Percentiles rank a stretch among this genome's conserved stretches.
Conservation (phyloP, 202 grass and related monocot genomes). For the Hordeum pubiflorum region DNA sequence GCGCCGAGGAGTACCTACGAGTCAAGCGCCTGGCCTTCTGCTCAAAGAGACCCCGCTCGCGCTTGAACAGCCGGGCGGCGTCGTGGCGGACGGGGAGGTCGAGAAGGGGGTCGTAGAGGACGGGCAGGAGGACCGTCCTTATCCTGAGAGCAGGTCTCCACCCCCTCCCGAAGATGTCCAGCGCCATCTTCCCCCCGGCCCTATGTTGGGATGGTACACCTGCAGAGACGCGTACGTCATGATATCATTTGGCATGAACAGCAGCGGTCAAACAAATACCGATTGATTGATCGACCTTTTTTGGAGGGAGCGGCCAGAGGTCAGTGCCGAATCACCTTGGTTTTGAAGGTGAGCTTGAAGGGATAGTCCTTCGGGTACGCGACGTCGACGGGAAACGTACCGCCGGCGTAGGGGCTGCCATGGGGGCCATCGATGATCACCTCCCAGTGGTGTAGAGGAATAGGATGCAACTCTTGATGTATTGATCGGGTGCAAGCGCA, state of each 20-base stretch:
- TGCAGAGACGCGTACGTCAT: neutral
- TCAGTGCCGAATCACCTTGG: too few species aligned
- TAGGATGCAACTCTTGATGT: too few species aligned
- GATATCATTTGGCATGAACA: too few species aligned
- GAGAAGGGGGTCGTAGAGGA: slow-evolving; percentile 7
- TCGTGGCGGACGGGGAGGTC: neutral
- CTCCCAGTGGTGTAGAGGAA: slow-evolving; percentile 4
- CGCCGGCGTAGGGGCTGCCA: slow-evolving; percentile 24
- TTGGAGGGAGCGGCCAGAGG: too few species aligned
- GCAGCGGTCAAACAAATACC: too few species aligned
- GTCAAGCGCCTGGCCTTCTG: slow-evolving; percentile 5
- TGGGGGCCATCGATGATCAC: slow-evolving; percentile 25
- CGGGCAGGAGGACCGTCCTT: neutral
- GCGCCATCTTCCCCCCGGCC: neutral
- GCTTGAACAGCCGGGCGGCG: neutral
- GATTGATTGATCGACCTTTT: too few species aligned
- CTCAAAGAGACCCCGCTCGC: neutral
- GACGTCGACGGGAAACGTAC: slow-evolving; percentile 19
- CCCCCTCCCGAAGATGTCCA: neutral
- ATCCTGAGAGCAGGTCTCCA: neutral
- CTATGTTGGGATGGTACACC: slow-evolving; percentile 8
- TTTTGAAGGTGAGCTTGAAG: slow-evolving; percentile 28
- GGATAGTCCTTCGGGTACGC: neutral
- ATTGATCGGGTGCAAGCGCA: too few species aligned
- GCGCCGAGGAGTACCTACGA: neutral